A percentile compares a stretch with the other conserved stretches of the same genome.
These are phyloP conservation scores for Cytidiella melzeri DNA, from an alignment of 768 basidiomycete genomes.

Conservation along the genomic window DNA sequence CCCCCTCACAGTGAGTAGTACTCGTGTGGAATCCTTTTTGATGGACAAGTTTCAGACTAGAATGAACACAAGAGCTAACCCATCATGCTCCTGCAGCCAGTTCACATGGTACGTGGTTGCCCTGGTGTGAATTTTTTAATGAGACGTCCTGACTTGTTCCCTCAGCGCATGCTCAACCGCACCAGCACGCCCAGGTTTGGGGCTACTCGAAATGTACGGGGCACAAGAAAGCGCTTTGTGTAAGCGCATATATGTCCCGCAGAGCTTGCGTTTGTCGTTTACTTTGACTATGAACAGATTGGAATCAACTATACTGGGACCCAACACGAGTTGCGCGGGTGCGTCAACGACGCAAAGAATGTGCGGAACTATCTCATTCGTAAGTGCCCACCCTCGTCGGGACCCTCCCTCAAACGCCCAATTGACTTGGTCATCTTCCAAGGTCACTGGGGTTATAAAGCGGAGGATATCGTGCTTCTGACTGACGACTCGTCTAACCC, in stretches of 20 bases:
- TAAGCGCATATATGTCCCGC: constrained; percentile 44
- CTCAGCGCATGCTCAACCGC: too few species aligned
- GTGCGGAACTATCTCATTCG: constrained; percentile 71
- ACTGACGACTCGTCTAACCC: constrained; percentile 68
- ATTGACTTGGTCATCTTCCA: neutral
- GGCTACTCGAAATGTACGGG: constrained; percentile 89
- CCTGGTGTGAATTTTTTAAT: too few species aligned
- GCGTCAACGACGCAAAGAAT: constrained; percentile 88
- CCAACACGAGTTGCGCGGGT: constrained; percentile 65
- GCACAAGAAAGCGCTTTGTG: constrained; percentile 82
- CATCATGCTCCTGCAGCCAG: too few species aligned
- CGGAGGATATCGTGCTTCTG: constrained; percentile 79
- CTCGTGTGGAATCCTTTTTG: too few species aligned
- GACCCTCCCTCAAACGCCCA: constrained; percentile 1
- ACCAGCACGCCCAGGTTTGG: constrained; percentile 24
- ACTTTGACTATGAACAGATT: constrained; percentile 42
- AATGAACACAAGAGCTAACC: too few species aligned
- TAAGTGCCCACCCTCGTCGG: constrained; percentile 29
- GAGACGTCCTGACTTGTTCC: too few species aligned
- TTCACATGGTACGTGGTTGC: too few species aligned
- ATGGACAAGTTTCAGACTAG: too few species aligned
- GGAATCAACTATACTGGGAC: constrained; percentile 85
- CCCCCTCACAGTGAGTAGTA: too few species aligned
- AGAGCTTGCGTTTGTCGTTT: neutral
- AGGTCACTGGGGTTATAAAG: constrained; percentile 19